phyloP scores from a whole-genome alignment of 768 basidiomycete genomes.

The Termitomyces heimii region DNA sequence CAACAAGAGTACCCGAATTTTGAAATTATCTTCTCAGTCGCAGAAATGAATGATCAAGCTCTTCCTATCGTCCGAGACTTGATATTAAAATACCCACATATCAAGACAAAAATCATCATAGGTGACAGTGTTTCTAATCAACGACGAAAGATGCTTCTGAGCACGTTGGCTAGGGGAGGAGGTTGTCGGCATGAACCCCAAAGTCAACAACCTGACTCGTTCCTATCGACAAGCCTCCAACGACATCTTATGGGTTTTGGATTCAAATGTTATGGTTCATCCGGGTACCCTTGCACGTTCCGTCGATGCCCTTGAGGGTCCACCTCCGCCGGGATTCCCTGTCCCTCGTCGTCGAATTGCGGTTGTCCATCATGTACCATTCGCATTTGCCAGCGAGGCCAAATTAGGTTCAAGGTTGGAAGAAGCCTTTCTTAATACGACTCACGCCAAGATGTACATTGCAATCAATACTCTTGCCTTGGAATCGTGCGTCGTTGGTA shows the following conservation, averaged over 20 bases:
- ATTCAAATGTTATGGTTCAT: slow-evolving; percentile 86
- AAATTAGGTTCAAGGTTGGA: slow-evolving; percentile 81
- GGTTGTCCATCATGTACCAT: slow-evolving; percentile 94
- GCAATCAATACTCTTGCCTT: slow-evolving; percentile 86
- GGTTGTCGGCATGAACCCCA: slow-evolving; percentile 88
- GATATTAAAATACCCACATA: slow-evolving; percentile 69
- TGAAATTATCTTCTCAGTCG: slow-evolving; percentile 88
- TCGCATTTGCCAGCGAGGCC: slow-evolving; percentile 67
- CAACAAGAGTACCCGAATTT: slow-evolving; percentile 86
- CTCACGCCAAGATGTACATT: slow-evolving; percentile 97
- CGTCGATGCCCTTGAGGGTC: slow-evolving; percentile 63
- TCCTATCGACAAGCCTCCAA: slow-evolving; percentile 76
- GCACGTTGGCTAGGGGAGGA: slow-evolving; percentile 55
- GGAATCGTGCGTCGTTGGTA: slow-evolving; percentile 96
- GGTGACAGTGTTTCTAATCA: slow-evolving; percentile 38
- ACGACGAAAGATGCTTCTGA: background rate
- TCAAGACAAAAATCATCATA: slow-evolving; percentile 68
- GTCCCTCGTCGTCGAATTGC: slow-evolving; percentile 46
- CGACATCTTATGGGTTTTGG: slow-evolving; percentile 94
- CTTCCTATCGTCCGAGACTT: slow-evolving; percentile 77
- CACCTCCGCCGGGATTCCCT: slow-evolving; percentile 26
- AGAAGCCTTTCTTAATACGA: slow-evolving; percentile 93
- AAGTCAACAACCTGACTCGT: slow-evolving; percentile 92
- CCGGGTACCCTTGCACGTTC: slow-evolving; percentile 78
- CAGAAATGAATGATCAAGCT: slow-evolving; percentile 85